Evolutionary conservation across 163 green algal genomes (phyloP).

Genomic region (Scenedesmus sp.): DNA sequence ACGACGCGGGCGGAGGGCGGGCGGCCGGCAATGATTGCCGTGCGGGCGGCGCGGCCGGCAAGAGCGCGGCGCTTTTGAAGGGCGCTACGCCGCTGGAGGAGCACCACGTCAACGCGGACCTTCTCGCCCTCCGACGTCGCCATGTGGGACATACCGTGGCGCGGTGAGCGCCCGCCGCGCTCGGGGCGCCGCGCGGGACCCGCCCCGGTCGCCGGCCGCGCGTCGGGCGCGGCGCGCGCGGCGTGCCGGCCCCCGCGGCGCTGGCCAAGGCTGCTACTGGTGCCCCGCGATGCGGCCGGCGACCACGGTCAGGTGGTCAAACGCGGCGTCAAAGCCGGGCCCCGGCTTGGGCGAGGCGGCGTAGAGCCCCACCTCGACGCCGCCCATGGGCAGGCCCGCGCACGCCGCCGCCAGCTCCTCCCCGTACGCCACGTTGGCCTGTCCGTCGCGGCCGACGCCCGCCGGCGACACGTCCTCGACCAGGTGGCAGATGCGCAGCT

Average conservation of each 20-base stretch:
- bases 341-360: conserved; percentile 35
- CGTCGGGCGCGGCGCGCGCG: no score
- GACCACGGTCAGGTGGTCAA: conserved; percentile 7
- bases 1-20: no score
- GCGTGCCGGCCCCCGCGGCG: no score
- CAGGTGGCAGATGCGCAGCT: conserved; percentile 43
- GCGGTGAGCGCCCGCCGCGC: no score
- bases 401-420: conserved; percentile 1
- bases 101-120: conserved; percentile 26
- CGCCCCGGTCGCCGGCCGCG: no score
- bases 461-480: conserved; percentile 31
- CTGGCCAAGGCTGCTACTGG: conserved; percentile 8
- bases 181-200: no score
- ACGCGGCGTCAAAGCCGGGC: conserved; percentile 9
- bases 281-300: conserved; percentile 14
- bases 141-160: conserved; percentile 7
- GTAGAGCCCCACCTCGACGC: conserved; percentile 33
- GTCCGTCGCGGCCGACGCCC: conserved; percentile 12
- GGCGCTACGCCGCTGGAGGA: no score
- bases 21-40: no score
- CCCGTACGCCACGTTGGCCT: conserved; percentile 18
- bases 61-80: no score
- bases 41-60: no score
- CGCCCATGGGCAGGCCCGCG: conserved; percentile 2
- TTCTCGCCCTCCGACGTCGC: conserved; percentile 33